Percentiles rank a stretch among this genome's conserved stretches.
phyloP scores from a whole-genome alignment of 352 stramenopile genomes.

The Phytophthora agathidicida region DNA sequence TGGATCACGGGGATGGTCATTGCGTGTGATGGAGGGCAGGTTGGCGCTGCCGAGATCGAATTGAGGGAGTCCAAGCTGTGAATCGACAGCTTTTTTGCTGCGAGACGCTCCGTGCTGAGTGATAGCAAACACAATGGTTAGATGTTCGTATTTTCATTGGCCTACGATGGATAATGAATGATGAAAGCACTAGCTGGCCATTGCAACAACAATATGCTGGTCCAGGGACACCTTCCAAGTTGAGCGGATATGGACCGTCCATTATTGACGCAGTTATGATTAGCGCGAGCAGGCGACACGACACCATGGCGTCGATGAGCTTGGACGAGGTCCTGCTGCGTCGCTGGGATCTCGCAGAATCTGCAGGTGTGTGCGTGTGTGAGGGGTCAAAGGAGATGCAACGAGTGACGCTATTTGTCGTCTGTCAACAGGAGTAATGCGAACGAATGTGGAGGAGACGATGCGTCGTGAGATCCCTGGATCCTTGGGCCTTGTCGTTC shows the following conservation, averaged over 20 bases:
- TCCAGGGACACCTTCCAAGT: too few species aligned
- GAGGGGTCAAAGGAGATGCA: not conserved
- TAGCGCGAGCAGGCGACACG: too few species aligned
- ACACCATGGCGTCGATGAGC: constrained; percentile 9
- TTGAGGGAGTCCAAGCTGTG: too few species aligned
- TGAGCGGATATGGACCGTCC: too few species aligned
- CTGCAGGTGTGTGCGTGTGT: constrained; percentile 13
- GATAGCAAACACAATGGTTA: too few species aligned
- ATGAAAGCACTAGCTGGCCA: too few species aligned
- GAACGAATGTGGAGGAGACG: constrained; percentile 42
- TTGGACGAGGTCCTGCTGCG: constrained; percentile 21
- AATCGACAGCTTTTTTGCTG: too few species aligned
- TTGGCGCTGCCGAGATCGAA: constrained; percentile 58
- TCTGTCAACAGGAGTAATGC: constrained; percentile 48
- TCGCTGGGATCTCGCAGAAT: constrained; percentile 28
- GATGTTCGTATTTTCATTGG: too few species aligned
- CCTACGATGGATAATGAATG: too few species aligned
- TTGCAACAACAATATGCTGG: too few species aligned
- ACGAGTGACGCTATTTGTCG: not conserved
- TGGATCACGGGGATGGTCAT: constrained; percentile 95
- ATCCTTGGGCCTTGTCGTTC: constrained; percentile 38
- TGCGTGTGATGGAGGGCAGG: constrained; percentile 91
- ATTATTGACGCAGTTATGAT: too few species aligned
- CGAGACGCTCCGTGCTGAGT: too few species aligned
- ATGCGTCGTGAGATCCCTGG: constrained; percentile 40